Conservation (phyloP, 441 rosid genomes). For the Populus hybrid region DNA sequence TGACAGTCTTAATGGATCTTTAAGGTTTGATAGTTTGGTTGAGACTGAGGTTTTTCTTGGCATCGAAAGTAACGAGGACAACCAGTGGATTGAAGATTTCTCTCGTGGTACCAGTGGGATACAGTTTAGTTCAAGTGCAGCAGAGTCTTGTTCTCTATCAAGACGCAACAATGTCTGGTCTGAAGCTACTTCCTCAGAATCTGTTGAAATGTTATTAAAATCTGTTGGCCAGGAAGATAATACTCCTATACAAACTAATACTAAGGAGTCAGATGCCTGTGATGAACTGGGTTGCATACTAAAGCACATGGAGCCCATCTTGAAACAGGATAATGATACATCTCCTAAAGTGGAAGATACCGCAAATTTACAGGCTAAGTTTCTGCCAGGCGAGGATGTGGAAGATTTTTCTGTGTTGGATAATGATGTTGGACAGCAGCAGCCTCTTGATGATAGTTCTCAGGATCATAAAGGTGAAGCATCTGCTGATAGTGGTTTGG, state of each 20-base stretch:
- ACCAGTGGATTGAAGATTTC: conserved; percentile 95
- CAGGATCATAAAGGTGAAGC: conserved; percentile 30
- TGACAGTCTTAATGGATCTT: conserved; percentile 66
- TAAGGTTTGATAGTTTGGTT: conserved; percentile 86
- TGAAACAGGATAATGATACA: conserved; percentile 38
- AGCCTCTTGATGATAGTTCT: conserved; percentile 39
- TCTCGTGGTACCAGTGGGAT: conserved; percentile 68
- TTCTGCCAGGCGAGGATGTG: conserved; percentile 33
- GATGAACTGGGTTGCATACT: conserved; percentile 73
- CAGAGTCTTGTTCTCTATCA: conserved; percentile 75
- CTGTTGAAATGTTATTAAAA: conserved; percentile 98
- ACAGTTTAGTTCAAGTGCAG: conserved; percentile 78
- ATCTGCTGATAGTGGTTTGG: conserved; percentile 35
- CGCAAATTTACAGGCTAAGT: conserved; percentile 31
- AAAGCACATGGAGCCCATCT: conserved; percentile 70
- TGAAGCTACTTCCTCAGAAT: conserved; percentile 97
- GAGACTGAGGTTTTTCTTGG: conserved; percentile 95
- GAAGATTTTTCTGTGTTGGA: conserved; percentile 34
- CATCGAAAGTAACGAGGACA: conserved; percentile 81
- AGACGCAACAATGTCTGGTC: conserved; percentile 97
- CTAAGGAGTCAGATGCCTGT: conserved; percentile 57
- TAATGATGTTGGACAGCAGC: conserved; percentile 39
- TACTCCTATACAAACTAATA: conserved; percentile 39
- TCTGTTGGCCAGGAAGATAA: conserved; percentile 94
- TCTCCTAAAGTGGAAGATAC: conserved; percentile 36